Evolutionary conservation across 116 monocot species (phyloP).

Genomic region (Posidonia oceanica): DNA sequence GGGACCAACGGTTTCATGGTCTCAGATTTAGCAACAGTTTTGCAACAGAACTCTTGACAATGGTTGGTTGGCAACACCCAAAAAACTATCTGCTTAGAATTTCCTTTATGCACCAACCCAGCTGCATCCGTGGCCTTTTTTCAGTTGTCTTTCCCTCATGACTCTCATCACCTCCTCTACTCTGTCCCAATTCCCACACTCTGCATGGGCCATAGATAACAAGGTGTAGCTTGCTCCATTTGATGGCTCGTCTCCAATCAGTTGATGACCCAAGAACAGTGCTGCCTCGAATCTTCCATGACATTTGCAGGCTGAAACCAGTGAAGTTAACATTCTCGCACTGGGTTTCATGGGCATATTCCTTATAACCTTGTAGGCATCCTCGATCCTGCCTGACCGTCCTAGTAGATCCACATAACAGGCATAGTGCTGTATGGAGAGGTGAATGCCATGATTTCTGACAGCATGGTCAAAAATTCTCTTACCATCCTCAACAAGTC

Average conservation of each 20-base stretch:
- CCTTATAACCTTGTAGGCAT: constrained; percentile 20
- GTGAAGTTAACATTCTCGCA: constrained; percentile 14
- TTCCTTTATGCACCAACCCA: background rate
- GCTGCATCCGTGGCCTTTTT: constrained; percentile 8
- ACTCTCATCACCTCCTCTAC: background rate
- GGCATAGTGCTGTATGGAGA: constrained; percentile 26
- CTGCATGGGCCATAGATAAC: constrained; percentile 15
- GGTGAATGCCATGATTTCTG: background rate
- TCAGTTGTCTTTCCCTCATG: constrained; percentile 10
- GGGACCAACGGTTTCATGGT: no score
- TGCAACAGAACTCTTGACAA: no score
- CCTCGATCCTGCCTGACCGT: constrained; percentile 19
- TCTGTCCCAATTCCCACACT: constrained; percentile 13
- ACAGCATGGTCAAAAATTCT: constrained; percentile 14
- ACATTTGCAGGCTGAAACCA: constrained; percentile 22
- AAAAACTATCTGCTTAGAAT: no score
- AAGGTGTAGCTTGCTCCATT: constrained; percentile 17
- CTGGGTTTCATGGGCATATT: constrained; percentile 12
- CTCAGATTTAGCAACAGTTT: no score
- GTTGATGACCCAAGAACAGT: constrained; percentile 9
- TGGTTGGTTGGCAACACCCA: no score
- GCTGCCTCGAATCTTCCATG: constrained; percentile 19
- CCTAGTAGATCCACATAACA: constrained; percentile 40
- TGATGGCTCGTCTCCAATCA: constrained; percentile 16
- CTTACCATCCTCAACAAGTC: constrained; percentile 27